Base-by-base conservation (phyloP, 495 filamentous ascomycete species). In the Rostrohypoxylon terebratum region DNA sequence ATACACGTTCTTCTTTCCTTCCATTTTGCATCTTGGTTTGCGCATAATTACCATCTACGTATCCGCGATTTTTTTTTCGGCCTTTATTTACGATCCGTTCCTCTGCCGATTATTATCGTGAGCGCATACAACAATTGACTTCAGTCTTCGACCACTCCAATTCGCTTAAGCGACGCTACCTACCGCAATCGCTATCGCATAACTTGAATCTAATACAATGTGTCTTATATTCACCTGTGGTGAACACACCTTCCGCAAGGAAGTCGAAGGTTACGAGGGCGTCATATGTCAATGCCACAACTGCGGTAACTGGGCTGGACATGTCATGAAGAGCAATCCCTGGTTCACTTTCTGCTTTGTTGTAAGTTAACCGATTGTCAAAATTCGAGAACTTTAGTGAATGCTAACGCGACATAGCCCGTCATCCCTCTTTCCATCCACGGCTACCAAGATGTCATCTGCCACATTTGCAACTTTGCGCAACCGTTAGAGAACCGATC, bases 311-410 rank as follows among this genome's bases (percentile, higher is more conserved):
- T 83, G 82, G 51, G 77, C 79, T 0, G 86, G 78, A 10, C 80
- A 78, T 18, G 84, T 87, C 48, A 80, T 86, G 63, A 86, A 86
- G 71, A 82, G 81, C 45, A 81, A 86, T 57, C 85, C 85, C 0
- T 88, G 86, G 84, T 88, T 88, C 59, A 88, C 86, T 11, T 87
- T 88, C 71, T 88, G 86, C 77, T 88, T 87, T 67, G 64, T 88
- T 36, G 84, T 85, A 75, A 71, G 84, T 81, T 31, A 1, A 48
- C 1, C 3, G 47, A 13, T 25, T 53, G 5, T 13, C 23, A 8
- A 13, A 28, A n/a, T 6, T 14, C 14, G 11, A n/a, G 4, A 33
- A 23, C 3, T 53, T n/a, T n/a, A n/a, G n/a, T n/a, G 25, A 11
- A 4, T 45, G 20, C 69, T 77, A 61, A 79, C 51, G 10, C 28